Evolutionary conservation across 257 asterid species (phyloP).

Genomic region (Osmanthus fragrans): DNA sequence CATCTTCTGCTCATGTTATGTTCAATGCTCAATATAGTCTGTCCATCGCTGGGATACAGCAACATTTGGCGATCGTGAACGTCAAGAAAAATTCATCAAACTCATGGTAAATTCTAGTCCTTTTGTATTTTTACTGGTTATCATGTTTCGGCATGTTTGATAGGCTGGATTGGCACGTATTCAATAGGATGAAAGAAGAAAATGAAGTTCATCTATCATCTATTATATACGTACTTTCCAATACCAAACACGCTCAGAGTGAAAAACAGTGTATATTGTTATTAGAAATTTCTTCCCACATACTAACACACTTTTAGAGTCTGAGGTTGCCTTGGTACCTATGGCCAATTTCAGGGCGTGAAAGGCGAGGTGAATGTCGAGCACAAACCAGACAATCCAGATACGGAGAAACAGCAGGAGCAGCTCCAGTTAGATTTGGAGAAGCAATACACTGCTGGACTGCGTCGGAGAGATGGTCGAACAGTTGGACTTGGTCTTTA

Average conservation of each 20-base stretch:
- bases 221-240: not conserved
- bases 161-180: not conserved
- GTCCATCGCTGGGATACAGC: slow-evolving; percentile 81
- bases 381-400: slow-evolving; percentile 55
- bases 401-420: slow-evolving; percentile 78
- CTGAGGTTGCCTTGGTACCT: slow-evolving; percentile 97
- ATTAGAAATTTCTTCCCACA: slow-evolving; percentile 28
- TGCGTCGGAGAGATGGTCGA: slow-evolving; percentile 98
- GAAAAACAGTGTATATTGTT: slow-evolving; percentile 4
- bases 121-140: slow-evolving; percentile 19
- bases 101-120: slow-evolving; percentile 82
- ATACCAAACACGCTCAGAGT: not conserved
- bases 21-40: slow-evolving; percentile 50
- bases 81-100: slow-evolving; percentile 96
- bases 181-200: not conserved
- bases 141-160: slow-evolving; percentile 5
- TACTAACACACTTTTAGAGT: slow-evolving; percentile 96
- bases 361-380: slow-evolving; percentile 71
- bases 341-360: slow-evolving; percentile 99
- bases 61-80: slow-evolving; percentile 81
- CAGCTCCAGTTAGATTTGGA: slow-evolving; percentile 92
- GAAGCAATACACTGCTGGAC: slow-evolving; percentile 96
- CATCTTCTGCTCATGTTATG: slow-evolving; percentile 37
- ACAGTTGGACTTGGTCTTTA: slow-evolving; percentile 97
- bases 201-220: slow-evolving; percentile 15